Percentiles rank a stretch among this genome's conserved stretches.
These are phyloP conservation scores for Yamadazyma laniorum DNA, from an alignment of 805 yeast species.

Conservation along the genomic window DNA sequence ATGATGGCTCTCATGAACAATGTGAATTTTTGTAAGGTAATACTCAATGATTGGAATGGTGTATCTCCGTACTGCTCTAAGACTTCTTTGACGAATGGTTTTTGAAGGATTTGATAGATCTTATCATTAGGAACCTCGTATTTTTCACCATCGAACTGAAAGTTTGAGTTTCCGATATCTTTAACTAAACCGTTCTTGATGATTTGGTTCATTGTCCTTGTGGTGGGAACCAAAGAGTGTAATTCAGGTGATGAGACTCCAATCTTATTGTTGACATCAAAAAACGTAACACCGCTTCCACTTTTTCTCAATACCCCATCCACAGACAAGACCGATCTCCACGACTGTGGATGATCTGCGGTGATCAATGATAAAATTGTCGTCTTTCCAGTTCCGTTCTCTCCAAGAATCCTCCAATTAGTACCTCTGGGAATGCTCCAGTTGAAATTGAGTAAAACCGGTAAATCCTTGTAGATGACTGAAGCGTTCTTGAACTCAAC, in stretches of 20 bases:
- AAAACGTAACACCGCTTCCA: conserved; percentile 70
- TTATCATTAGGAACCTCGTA: conserved; percentile 11
- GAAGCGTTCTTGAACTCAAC: conserved; percentile 58
- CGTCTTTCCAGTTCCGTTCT: conserved; percentile 92
- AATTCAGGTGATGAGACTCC: conserved; percentile 92
- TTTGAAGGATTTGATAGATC: conserved; percentile 11
- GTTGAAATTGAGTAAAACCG: conserved; percentile 55
- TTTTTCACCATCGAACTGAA: conserved; percentile 43
- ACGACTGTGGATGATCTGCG: conserved; percentile 95
- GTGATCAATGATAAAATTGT: conserved; percentile 81
- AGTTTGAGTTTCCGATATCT: conserved; percentile 57
- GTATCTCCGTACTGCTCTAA: conserved; percentile 37
- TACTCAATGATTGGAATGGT: conserved; percentile 52
- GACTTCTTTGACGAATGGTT: conserved; percentile 17
- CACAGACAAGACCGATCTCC: conserved; percentile 68
- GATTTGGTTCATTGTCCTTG: conserved; percentile 51
- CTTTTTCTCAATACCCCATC: conserved; percentile 68
- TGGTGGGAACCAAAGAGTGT: conserved; percentile 75
- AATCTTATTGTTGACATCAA: conserved; percentile 72
- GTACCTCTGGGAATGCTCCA: conserved; percentile 74
- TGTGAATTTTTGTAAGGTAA: conserved; percentile 76
- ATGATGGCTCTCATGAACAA: conserved; percentile 75
- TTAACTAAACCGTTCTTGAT: conserved; percentile 67
- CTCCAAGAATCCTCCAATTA: conserved; percentile 86
- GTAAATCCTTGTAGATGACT: conserved; percentile 62